Evolutionary conservation across 768 basidiomycete genomes (phyloP), one percentile per base, ranked within the genome.

Genomic region (Russula virescens): DNA sequence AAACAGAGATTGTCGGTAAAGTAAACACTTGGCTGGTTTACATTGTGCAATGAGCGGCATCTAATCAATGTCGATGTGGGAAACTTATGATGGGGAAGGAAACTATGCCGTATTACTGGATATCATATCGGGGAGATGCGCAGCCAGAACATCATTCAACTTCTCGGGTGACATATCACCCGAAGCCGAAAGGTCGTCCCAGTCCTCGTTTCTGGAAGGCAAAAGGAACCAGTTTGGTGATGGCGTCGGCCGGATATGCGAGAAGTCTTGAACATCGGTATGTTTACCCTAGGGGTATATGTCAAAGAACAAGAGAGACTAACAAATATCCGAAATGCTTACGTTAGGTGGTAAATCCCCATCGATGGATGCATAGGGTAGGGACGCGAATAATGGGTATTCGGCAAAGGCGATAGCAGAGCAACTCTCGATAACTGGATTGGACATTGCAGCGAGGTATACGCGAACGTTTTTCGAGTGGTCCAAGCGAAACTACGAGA

Each of bases 401-500:
- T 71, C 66, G 3, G 82, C 76, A 67, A 96, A 94, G 7, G 80
- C 76, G 50, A 94, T 81, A 0, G 68, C 67, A 0, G 75, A 75
- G 68, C 85, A 93, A 64, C 87, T 78, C 69, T 96, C 94, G 48
- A 95, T 91, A 72, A 92, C 79, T 1, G 93, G 92, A 49, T 85
- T 83, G 4, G 91, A 91, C 5, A 75, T 70, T 13, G 85, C 83
- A 6, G 81, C 75, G 2, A 95, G 79, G 68, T 88, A 86, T 2
- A 93, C 80, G 54, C 85, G 83, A 0, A 87, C 81, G 10, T 76
- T 63, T 0, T 70, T 77, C 1, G 93, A 92, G 21, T 80, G 78
- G 71, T 95, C 94, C 83, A 96, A 93, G 48, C 94, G 86, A 71
- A 94, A 93, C 94, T 96, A 70, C 18, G 54, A 21, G 48, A 23